Base-by-base conservation (phyloP, 2,329 filamentous ascomycete species). In the Tolypocladium nubicola region DNA sequence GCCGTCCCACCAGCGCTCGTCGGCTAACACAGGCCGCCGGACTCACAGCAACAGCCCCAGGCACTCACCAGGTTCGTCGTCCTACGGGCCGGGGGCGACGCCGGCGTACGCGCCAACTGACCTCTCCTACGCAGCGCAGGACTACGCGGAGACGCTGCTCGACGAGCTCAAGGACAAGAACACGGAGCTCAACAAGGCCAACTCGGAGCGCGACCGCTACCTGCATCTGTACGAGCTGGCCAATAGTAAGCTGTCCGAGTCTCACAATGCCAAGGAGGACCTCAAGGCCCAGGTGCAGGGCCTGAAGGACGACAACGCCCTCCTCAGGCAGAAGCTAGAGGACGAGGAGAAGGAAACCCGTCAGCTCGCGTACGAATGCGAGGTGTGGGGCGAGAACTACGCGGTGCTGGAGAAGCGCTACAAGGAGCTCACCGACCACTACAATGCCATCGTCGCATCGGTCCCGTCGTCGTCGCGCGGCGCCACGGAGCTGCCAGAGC, bases 211-310 rank as follows among this genome's bases (percentile, higher is more conserved):
- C 37, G 64, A 67, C 56, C 60, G 58, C 39, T 67, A 69, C 58
- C 63, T 67, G 57, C 57, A 54, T 19, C 61, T 62, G 53, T 62
- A 66, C 43, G 65, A 70, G 40, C 61, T 65, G 56, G 64, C 66
- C 54, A 68, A 59, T 55, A 64, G 65, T 58, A 70, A 68, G 60
- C 59, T 70, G 35, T 63, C 66, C 26, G 67, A 70, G 49, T 58
- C 59, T 37, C 66, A 61, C 43, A 37, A 59, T 33, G 52, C 56
- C 54, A 60, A 61, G 16, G 53, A 61, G 43, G 61, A 62, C n/a
- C 50, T 65, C 52, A 62, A 64, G 49, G 35, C 55, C 16, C 59
- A 63, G 47, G 45, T 56, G 9, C 57, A 60, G 23, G 43, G 55
- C 6, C 49, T 61, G 37, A 62, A 62, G 52, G 62, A 64, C 0